Conservation (phyloP, 768 basidiomycete genomes). For the Kwoniella newhampshirensis region DNA sequence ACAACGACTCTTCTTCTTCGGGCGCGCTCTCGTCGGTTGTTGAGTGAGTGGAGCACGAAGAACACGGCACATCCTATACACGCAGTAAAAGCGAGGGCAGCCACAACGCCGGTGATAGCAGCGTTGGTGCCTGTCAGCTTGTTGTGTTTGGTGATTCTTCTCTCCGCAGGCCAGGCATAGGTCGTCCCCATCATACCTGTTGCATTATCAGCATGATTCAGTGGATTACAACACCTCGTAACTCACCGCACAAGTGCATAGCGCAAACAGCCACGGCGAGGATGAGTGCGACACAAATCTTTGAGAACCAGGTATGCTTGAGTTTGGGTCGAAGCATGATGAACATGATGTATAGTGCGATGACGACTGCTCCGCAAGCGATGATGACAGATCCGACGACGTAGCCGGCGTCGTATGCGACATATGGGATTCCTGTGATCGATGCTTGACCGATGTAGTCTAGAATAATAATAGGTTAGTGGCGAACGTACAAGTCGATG, state of each 20-base stretch:
- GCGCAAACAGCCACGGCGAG: conserved; percentile 48
- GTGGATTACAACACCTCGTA: not conserved
- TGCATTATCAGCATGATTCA: conserved; percentile 7
- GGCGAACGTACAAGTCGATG: not conserved
- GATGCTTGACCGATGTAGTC: conserved; percentile 54
- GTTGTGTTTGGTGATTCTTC: conserved; percentile 23
- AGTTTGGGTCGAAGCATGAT: conserved; percentile 54
- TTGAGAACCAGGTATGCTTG: conserved; percentile 50
- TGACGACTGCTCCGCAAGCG: conserved; percentile 50
- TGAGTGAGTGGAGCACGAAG: conserved; percentile 38
- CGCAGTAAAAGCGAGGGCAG: conserved; percentile 49
- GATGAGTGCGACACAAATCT: conserved; percentile 47
- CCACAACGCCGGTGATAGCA: conserved; percentile 51
- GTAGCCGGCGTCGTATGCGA: conserved; percentile 43
- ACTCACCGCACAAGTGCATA: conserved; percentile 53
- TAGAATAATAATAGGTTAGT: conserved; percentile 1
- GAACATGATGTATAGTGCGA: conserved; percentile 55
- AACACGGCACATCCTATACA: conserved; percentile 49
- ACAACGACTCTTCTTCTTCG: conserved; percentile 51
- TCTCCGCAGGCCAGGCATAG: conserved; percentile 38
- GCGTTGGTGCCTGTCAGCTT: conserved; percentile 42
- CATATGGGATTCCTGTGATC: conserved; percentile 50
- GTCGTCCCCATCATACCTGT: conserved; percentile 47
- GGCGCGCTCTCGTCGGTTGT: conserved; percentile 27
- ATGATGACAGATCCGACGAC: conserved; percentile 53